Percentiles rank a stretch among this genome's conserved stretches.
These are phyloP conservation scores for Dictyostelium citrinum DNA, from an alignment of 78 protist species.

Conservation along the genomic window DNA sequence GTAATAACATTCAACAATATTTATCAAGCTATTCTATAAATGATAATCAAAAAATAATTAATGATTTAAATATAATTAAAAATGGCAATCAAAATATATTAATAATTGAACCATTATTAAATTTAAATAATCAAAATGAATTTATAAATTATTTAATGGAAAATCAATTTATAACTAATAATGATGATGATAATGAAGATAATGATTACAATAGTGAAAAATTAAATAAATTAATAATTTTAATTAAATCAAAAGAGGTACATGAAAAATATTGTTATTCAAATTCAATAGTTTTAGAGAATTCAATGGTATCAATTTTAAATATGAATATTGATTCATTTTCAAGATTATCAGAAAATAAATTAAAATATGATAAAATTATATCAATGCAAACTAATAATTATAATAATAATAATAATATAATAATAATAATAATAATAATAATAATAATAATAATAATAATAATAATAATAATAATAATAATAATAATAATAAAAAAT, in stretches of 20 bases:
- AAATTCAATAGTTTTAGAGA: background rate
- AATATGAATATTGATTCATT: background rate
- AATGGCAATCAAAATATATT: background rate
- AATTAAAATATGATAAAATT: background rate
- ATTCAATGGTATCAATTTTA: background rate
- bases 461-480: background rate
- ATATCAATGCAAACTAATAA: background rate
- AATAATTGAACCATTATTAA: background rate
- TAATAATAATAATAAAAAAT: background rate
- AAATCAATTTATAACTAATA: background rate
- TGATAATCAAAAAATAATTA: background rate
- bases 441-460: background rate
- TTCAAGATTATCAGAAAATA: background rate
- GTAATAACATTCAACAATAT: background rate
- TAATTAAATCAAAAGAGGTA: background rate
- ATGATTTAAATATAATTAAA: background rate
- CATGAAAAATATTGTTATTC: background rate
- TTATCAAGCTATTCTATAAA: background rate
- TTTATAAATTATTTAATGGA: background rate
- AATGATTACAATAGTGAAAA: background rate
- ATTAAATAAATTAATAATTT: background rate
- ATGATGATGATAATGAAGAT: background rate
- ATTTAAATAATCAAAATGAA: background rate
- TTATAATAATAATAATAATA: too few relatives aligned
- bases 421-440: background rate